These are phyloP conservation scores for Monosporascus sp. DNA, from an alignment of 2,329 filamentous ascomycete species.

Conservation along the genomic window DNA sequence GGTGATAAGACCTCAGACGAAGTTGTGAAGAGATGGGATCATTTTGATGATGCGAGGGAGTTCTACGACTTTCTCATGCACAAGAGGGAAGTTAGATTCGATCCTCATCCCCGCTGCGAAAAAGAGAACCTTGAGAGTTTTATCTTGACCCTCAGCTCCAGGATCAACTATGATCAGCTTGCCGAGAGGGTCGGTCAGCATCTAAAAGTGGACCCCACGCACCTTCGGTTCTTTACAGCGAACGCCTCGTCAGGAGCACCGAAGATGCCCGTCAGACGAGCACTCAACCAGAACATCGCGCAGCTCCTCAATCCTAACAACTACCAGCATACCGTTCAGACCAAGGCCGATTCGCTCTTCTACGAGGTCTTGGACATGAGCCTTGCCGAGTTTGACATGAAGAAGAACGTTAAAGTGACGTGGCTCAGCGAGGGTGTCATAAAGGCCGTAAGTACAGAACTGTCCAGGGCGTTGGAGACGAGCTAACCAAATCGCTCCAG, in stretches of 20 bases:
- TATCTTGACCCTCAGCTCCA: conserved; percentile 73
- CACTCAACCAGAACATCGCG: conserved; percentile 63
- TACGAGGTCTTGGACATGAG: conserved; percentile 95
- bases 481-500: conserved; percentile 35
- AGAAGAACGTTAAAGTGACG: conserved; percentile 77
- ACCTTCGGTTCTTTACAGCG: conserved; percentile 87
- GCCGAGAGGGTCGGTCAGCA: conserved; percentile 76
- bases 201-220: conserved; percentile 72
- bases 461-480: conserved; percentile 3
- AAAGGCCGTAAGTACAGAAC: conserved; percentile 67
- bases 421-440: conserved; percentile 86
- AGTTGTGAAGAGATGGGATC: conserved; percentile 39
- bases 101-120: conserved; percentile 59
- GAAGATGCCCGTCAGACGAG: conserved; percentile 70
- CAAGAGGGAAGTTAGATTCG: conserved; percentile 73
- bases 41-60: conserved; percentile 66
- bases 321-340: conserved; percentile 64
- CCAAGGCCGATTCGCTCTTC: conserved; percentile 73
- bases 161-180: conserved; percentile 85
- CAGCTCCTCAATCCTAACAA: conserved; percentile 75
- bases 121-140: conserved; percentile 61
- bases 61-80: conserved; percentile 94
- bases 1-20: conserved; percentile 36
- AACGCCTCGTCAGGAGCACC: conserved; percentile 71
- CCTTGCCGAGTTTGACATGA: conserved; percentile 85